Evolutionary conservation across 208 protist genomes (phyloP), one percentile per base, ranked within the genome.

Genomic region (Hexamita inflata): DNA sequence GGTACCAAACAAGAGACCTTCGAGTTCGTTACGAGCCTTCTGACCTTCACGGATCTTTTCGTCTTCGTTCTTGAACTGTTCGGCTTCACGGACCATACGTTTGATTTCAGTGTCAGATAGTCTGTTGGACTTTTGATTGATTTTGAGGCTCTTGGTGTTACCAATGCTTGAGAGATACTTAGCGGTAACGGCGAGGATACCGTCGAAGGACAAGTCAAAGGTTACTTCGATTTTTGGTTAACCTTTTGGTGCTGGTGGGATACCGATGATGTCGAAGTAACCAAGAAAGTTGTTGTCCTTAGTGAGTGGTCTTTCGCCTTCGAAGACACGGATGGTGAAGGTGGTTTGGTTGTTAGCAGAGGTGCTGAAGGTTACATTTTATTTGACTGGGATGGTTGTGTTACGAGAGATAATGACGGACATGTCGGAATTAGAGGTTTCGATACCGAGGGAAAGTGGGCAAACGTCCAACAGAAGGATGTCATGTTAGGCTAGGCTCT

Each of bases 291-390:
- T 95, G 91, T 98, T 98, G 86, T 98, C 89, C 75, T 89, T 87
- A 62, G 94, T 97, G 80, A 92, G 85, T 26, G 86, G 78, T 38
- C 95, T 92, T 87, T 99, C 95, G 70, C 96, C 96, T 83, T 99
- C 94, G 82, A 89, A 98, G n/a, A 99, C 93, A 85, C 95, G 90
- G 77, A 99, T 95, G 67, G 95, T 84, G 59, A 99, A 95, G 62
- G 89, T 91, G 29, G 86, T 81, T 88, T 99, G 95, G 85, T 98
- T 94, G 83, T 99, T 91, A 74, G 90, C 66, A 81, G 91, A 92
- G 28, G 92, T 95, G 0, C 90, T 90, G 88, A 95, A 95, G 29
- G 86, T 87, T 81, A 94, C 86, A 34, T 66, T 86, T 76, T 94
- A 92, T 81, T 90, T 91, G 38, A 88, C 87, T 41, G 92, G 92